These are phyloP conservation scores for Telopea speciosissima DNA, from an alignment of 177 flowering plant genomes.

Conservation along the genomic window DNA sequence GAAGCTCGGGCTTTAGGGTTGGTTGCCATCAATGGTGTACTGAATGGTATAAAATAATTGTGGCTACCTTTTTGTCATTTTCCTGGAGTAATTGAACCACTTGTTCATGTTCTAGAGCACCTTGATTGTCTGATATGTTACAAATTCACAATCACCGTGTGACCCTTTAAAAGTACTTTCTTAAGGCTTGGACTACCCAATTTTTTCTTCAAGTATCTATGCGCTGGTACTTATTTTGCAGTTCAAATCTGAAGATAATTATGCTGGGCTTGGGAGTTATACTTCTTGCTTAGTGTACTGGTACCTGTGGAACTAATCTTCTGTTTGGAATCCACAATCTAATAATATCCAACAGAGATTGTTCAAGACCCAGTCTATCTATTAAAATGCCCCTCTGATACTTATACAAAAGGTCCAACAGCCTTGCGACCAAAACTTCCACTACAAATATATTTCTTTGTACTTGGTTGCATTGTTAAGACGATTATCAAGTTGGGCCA, in stretches of 20 bases:
- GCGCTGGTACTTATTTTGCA: not conserved
- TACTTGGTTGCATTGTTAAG: not conserved
- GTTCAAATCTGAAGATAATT: no score
- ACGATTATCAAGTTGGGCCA: not conserved
- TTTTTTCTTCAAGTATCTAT: not conserved
- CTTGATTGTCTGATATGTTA: not conserved
- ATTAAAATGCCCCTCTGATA: no score
- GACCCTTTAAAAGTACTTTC: not conserved
- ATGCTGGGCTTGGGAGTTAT: not conserved
- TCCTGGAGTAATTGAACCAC: no score
- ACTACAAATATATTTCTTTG: no score
- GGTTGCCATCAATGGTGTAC: no score
- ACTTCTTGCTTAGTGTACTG: not conserved
- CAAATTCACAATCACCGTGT: not conserved
- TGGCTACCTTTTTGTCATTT: no score
- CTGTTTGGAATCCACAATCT: not conserved
- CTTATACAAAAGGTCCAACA: not conserved
- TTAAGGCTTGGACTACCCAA: not conserved
- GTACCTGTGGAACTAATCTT: not conserved
- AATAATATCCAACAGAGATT: no score
- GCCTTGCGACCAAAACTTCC: not conserved
- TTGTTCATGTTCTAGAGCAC: not conserved
- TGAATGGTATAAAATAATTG: no score
- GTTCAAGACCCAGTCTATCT: not conserved
- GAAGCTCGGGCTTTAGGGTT: not conserved